A percentile compares a stretch with the other conserved stretches of the same genome.
Evolutionary conservation across 768 basidiomycete species (phyloP).

Genomic region (Leccinum variicolor): DNA sequence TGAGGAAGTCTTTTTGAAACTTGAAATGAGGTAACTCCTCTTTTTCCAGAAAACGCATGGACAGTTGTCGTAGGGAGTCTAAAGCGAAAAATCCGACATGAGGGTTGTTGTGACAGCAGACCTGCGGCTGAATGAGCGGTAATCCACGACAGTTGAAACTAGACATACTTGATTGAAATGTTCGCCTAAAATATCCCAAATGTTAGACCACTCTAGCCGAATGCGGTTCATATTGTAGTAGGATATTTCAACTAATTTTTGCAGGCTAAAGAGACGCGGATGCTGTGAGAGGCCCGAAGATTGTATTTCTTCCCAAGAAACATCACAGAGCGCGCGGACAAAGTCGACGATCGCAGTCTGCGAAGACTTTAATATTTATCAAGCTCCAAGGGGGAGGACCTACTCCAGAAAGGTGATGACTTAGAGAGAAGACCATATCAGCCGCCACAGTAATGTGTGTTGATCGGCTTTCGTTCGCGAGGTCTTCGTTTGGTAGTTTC

Average conservation of each 20-base stretch:
- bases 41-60: conserved; percentile 98
- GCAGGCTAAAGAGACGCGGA: conserved; percentile 93
- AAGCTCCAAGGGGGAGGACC: conserved; percentile 28
- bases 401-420: conserved; percentile 93
- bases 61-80: conserved; percentile 92
- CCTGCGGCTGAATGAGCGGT: conserved; percentile 45
- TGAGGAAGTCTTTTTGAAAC: conserved; percentile 98
- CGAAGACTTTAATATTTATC: conserved; percentile 6
- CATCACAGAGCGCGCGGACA: conserved; percentile 90
- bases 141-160: neutral
- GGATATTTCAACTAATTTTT: conserved; percentile 97
- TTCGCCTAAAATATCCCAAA: conserved; percentile 97
- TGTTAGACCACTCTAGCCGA: conserved; percentile 95
- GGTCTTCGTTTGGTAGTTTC: conserved; percentile 82
- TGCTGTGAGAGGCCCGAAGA: conserved; percentile 93
- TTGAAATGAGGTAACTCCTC: conserved; percentile 98
- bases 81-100: conserved; percentile 96
- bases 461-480: conserved; percentile 95
- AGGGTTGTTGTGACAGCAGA: conserved; percentile 97
- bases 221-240: conserved; percentile 99
- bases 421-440: conserved; percentile 98
- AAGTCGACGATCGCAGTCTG: conserved; percentile 98
- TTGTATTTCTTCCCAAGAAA: conserved; percentile 99
- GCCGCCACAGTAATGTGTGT: conserved; percentile 98
- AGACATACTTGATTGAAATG: conserved; percentile 89